phyloP scores from a whole-genome alignment of 306 rosid species.

The Vicia villosa region DNA sequence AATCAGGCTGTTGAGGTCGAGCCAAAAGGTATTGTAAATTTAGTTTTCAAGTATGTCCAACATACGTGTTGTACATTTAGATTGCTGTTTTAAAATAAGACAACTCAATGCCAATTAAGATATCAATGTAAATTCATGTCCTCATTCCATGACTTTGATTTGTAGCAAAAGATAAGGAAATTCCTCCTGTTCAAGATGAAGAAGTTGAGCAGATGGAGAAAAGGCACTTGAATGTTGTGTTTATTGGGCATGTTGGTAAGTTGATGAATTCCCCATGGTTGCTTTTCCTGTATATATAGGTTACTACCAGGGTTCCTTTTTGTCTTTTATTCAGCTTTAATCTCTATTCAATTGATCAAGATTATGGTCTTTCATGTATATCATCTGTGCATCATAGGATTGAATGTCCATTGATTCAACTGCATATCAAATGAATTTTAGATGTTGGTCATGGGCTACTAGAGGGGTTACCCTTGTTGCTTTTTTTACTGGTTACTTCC shows the following conservation, averaged over 20 bases:
- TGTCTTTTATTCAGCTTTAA: constrained; percentile 9
- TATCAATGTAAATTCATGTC: constrained; percentile 27
- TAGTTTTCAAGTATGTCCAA: constrained; percentile 13
- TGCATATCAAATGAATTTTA: constrained; percentile 21
- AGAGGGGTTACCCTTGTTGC: constrained; percentile 11
- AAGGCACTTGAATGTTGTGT: constrained; percentile 90
- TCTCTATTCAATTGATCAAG: neutral
- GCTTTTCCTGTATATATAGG: constrained; percentile 1
- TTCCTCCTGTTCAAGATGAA: constrained; percentile 37
- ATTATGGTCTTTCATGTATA: constrained; percentile 13
- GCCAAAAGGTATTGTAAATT: constrained; percentile 54
- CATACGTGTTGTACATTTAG: constrained; percentile 6
- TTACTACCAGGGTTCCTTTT: neutral
- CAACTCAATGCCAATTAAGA: constrained; percentile 6
- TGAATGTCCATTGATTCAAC: constrained; percentile 3
- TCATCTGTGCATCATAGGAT: constrained; percentile 22
- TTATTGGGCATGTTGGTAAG: constrained; percentile 98
- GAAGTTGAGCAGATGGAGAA: constrained; percentile 49
- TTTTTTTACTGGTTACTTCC: constrained; percentile 21
- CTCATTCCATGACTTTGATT: constrained; percentile 41
- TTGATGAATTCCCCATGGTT: constrained; percentile 30
- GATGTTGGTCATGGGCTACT: constrained; percentile 16
- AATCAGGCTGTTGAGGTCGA: constrained; percentile 45
- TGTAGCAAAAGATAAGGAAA: constrained; percentile 59
- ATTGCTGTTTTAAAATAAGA: constrained; percentile 19